Base-by-base conservation (phyloP, 108 stramenopile genomes). In the Chaetoceros tenuissimus region DNA sequence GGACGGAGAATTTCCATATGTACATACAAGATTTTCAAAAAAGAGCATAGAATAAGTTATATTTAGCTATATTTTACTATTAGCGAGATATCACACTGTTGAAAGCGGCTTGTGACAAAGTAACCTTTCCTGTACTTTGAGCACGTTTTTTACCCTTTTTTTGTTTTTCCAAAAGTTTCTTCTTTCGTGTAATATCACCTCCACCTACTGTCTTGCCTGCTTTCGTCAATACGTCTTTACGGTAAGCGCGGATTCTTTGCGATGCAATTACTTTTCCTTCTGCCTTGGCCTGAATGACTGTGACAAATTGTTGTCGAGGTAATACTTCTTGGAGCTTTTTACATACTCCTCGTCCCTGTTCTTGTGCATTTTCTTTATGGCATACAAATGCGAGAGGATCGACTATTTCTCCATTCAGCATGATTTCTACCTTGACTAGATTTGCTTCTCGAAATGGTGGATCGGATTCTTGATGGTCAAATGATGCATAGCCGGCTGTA, bases 121-220 rank as follows among this genome's bases (percentile, higher is more conserved):
- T 60, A 21, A 99, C 96, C 52, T 77, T 91, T 3, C 97, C 97
- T 55, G 90, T 77, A 46, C 82, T 60, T 67, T 98, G 96, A 77
- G 88, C 84, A 26, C 89, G 77, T 70, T 97, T 96, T 84, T 99
- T 99, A 31, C 99, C 99, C 47, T 77, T 68, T 63, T 98, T 98
- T 70, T 99, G 99, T 67, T 97, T 97, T 71, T 99, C 95, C 18
- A 98, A 65, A 7, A 99, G 81, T 69, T 99, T 99, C 74, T 94
- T 96, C 70, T 99, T 99, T 43, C 99, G 67, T 21, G 92, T 74
- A 28, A 96, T 73, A 68, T 99, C 99, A 0, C 97, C 97, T 16
- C 99, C 99, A 48, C 96, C 96, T 1, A 99, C 96, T 0, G 82
- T 81, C 58, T 99, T 99, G 2, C 87, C 89, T 19, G 79, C 86